Percentiles rank a stretch among this genome's conserved stretches.
These are phyloP conservation scores for Xylaria sp. DNA, from an alignment of 2,329 filamentous ascomycete species.

Conservation along the genomic window DNA sequence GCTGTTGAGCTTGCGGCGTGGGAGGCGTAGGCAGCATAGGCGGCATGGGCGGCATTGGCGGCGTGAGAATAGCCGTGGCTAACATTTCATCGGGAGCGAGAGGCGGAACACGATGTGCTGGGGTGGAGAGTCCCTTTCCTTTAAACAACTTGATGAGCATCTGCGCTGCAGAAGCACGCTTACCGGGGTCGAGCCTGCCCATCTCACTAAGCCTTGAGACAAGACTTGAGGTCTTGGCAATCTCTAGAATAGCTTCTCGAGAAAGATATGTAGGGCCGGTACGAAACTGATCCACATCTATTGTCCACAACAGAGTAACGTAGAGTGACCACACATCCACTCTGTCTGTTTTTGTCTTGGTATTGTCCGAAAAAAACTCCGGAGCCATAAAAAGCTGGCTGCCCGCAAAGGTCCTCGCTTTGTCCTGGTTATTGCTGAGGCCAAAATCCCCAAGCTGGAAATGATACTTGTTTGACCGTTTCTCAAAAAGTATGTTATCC, in stretches of 20 bases:
- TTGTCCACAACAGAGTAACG: slow-evolving; percentile 9
- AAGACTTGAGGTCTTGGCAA: background rate
- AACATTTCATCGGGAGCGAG: background rate
- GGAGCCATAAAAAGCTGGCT: background rate
- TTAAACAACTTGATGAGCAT: slow-evolving; percentile 36
- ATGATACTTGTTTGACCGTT: background rate
- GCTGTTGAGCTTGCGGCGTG: too few species aligned
- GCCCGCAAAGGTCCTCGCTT: background rate
- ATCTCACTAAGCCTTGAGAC: background rate
- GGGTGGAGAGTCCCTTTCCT: slow-evolving; percentile 6
- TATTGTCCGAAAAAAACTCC: background rate
- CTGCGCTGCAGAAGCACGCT: slow-evolving; percentile 38
- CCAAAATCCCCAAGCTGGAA: slow-evolving; percentile 22
- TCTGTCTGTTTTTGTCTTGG: background rate
- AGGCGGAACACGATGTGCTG: background rate
- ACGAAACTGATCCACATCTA: background rate
- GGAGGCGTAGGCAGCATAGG: too few species aligned
- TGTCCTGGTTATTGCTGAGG: background rate
- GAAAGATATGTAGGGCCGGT: too few species aligned
- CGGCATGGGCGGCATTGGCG: too few species aligned
- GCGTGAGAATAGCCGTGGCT: too few species aligned
- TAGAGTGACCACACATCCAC: slow-evolving; percentile 19
- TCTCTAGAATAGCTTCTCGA: background rate
- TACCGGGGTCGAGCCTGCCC: background rate
- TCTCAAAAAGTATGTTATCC: background rate